Percentiles rank a stretch among this genome's conserved stretches.
These are phyloP conservation scores for Trichomonascaceae sp. DNA, from an alignment of 1,139 yeast genomes.

Conservation along the genomic window DNA sequence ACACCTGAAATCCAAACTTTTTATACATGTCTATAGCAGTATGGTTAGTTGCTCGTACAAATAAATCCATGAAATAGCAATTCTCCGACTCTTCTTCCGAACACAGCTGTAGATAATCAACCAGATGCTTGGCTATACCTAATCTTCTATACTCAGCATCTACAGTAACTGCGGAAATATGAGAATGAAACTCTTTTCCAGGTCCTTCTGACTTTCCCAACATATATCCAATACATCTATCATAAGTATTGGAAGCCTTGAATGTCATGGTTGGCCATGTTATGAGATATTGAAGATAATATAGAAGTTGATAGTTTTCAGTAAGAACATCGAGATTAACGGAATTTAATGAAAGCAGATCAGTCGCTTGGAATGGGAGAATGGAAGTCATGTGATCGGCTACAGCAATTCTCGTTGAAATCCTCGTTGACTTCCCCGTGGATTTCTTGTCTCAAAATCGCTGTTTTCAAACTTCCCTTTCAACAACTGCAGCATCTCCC, in stretches of 20 bases:
- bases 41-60: slow-evolving; percentile 78
- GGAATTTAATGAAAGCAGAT: slow-evolving; percentile 62
- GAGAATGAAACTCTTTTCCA: slow-evolving; percentile 87
- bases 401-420: too few relatives aligned
- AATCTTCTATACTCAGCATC: slow-evolving; percentile 76
- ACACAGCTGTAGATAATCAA: slow-evolving; percentile 63
- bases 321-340: slow-evolving; percentile 84
- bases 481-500: not conserved
- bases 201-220: slow-evolving; percentile 95
- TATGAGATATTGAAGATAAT: slow-evolving; percentile 75
- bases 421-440: too few relatives aligned
- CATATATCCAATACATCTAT: slow-evolving; percentile 42
- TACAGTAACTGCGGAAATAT: slow-evolving; percentile 93
- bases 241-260: slow-evolving; percentile 48
- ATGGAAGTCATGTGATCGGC: slow-evolving; percentile 85
- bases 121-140: slow-evolving; percentile 69
- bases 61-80: slow-evolving; percentile 81
- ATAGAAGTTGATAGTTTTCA: slow-evolving; percentile 79
- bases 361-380: slow-evolving; percentile 80
- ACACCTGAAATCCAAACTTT: slow-evolving; percentile 78
- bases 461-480: not conserved
- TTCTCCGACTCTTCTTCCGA: slow-evolving; percentile 51
- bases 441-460: too few relatives aligned
- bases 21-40: slow-evolving; percentile 80
- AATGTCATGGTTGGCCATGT: slow-evolving; percentile 89